Conservation (phyloP, 75 land plant genomes). For the Sequoiadendron giganteum region DNA sequence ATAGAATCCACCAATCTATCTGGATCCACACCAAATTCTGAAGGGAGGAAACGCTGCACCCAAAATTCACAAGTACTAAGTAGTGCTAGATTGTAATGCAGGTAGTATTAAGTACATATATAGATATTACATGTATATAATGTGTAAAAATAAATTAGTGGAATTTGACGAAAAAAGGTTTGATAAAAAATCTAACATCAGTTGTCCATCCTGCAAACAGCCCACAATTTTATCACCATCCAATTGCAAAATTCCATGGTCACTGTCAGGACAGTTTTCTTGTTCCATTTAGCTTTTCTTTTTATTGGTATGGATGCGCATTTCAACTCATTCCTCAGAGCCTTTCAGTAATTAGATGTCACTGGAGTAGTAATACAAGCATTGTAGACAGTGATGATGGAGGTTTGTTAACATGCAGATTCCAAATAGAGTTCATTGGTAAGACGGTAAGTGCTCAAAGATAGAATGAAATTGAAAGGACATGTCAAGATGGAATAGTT, state of each 20-base stretch:
- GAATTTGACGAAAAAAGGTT: neutral
- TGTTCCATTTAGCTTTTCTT: neutral
- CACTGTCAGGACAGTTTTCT: neutral
- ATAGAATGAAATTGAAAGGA: neutral
- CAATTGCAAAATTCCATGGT: neutral
- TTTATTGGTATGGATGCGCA: neutral
- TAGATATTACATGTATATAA: neutral
- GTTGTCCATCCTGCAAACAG: neutral
- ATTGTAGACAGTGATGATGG: neutral
- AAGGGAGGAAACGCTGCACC: constrained; percentile 54
- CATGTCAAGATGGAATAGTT: neutral
- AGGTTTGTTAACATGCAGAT: neutral
- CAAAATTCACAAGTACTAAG: neutral
- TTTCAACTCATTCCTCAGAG: neutral
- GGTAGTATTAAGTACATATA: neutral
- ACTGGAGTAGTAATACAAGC: neutral
- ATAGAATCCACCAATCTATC: constrained; percentile 19
- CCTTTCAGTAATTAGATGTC: neutral
- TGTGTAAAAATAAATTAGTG: neutral
- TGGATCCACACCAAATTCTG: constrained; percentile 55
- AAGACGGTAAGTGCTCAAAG: neutral
- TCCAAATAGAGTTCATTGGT: neutral
- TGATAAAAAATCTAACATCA: neutral
- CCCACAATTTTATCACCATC: neutral
- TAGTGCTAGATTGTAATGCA: neutral